A percentile compares a stretch with the other conserved stretches of the same genome.
Conservation (phyloP, 73 alveolate species). For the Tetrahymena borealis region DNA sequence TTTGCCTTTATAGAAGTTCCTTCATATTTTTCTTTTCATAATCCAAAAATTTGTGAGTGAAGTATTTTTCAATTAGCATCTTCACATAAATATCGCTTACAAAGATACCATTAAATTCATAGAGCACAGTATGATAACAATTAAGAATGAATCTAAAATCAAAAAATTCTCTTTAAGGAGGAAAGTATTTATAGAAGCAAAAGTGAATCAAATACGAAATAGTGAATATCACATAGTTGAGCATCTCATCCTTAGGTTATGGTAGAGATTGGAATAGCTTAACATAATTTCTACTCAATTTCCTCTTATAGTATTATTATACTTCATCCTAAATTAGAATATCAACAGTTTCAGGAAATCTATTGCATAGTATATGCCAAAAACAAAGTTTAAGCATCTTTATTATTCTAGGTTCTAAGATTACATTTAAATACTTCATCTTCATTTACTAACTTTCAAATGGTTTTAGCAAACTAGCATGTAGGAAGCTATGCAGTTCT, state of each 20-base stretch:
- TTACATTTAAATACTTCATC: background rate
- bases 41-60: background rate
- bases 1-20: background rate
- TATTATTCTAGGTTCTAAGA: background rate
- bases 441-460: background rate
- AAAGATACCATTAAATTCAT: background rate
- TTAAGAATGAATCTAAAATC: background rate
- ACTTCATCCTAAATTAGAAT: background rate
- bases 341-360: background rate
- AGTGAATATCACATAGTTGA: background rate
- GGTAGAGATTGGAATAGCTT: background rate
- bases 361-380: background rate
- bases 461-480: background rate
- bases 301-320: background rate
- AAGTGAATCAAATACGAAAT: background rate
- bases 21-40: background rate
- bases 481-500: background rate
- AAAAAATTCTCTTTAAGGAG: background rate
- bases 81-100: background rate
- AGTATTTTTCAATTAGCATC: background rate
- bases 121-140: background rate
- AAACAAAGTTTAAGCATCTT: background rate
- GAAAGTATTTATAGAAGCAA: background rate
- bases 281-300: background rate
- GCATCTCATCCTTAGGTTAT: background rate